A percentile compares a stretch with the other conserved stretches of the same genome.
phyloP scores from a whole-genome alignment of 306 rosid genomes.

The Pterocarpus santalinus region DNA sequence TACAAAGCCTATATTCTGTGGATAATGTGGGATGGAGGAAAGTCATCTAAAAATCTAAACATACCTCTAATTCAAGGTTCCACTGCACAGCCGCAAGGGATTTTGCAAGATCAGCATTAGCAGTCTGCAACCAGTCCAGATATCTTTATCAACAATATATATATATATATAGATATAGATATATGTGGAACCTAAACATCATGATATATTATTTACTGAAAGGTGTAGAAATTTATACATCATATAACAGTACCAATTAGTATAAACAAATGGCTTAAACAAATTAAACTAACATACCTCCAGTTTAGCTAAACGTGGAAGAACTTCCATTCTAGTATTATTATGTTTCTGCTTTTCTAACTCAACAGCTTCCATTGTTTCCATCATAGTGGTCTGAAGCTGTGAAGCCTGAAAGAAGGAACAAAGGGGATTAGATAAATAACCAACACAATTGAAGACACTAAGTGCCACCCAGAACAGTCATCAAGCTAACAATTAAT shows the following conservation, averaged over 20 bases:
- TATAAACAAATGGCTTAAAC: conserved; percentile 35
- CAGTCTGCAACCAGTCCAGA: conserved; percentile 76
- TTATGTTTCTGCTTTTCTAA: conserved; percentile 94
- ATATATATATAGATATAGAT: conserved; percentile 10
- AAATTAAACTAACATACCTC: conserved; percentile 66
- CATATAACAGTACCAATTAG: conserved; percentile 2
- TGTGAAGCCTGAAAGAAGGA: conserved; percentile 76
- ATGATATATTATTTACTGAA: conserved; percentile 31
- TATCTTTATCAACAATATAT: conserved; percentile 47
- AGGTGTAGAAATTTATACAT: background rate
- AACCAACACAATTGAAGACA: conserved; percentile 13
- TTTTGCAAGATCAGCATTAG: conserved; percentile 94
- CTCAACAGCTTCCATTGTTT: conserved; percentile 97
- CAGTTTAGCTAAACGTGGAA: conserved; percentile 76
- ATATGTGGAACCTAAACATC: conserved; percentile 38
- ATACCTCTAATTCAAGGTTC: conserved; percentile 93
- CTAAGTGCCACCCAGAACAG: conserved; percentile 26
- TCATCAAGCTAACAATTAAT: conserved; percentile 13
- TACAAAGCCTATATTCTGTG: conserved; percentile 20
- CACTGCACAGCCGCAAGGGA: conserved; percentile 85
- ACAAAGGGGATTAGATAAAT: conserved; percentile 29
- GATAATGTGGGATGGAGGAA: conserved; percentile 35
- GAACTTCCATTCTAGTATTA: conserved; percentile 92
- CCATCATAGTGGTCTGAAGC: conserved; percentile 90
- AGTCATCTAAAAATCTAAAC: conserved; percentile 53